phyloP scores from a whole-genome alignment of 1,284 basidiomycete species.

The Pseudozyma pruni region DNA sequence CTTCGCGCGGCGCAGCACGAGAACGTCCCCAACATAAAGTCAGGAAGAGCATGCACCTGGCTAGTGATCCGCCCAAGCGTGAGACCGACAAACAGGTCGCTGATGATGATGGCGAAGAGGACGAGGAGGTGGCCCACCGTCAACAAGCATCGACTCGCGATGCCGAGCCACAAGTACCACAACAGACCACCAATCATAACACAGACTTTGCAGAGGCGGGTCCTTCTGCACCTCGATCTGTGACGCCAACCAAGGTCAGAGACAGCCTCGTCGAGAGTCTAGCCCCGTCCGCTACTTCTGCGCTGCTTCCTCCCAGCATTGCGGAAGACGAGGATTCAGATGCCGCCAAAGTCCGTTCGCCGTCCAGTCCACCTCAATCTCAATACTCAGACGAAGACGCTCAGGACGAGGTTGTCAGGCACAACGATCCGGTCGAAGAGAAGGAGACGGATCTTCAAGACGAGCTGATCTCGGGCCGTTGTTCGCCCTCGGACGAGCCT shows the following conservation, averaged over 20 bases:
- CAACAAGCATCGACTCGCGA: background rate
- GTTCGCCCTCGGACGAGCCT: slow-evolving; percentile 23
- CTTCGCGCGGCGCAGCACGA: slow-evolving; percentile 4
- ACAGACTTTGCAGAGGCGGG: slow-evolving; percentile 1
- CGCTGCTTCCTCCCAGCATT: background rate
- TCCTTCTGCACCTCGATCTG: background rate
- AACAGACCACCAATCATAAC: background rate
- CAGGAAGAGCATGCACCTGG: slow-evolving; percentile 26
- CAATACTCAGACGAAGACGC: background rate
- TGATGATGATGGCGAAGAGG: background rate
- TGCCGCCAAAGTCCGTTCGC: background rate
- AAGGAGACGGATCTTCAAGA: too few relatives aligned
- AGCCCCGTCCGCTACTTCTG: background rate
- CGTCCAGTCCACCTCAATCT: slow-evolving; percentile 4
- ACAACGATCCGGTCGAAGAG: too few relatives aligned
- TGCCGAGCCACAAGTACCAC: background rate
- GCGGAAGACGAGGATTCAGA: background rate
- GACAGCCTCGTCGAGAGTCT: background rate
- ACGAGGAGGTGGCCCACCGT: background rate
- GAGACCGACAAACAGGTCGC: too few relatives aligned
- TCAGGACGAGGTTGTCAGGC: background rate
- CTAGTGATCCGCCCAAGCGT: too few relatives aligned
- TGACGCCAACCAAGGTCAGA: too few relatives aligned
- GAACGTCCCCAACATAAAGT: slow-evolving; percentile 2
- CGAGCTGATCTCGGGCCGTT: background rate